These are phyloP conservation scores for Metschnikowia koreensis DNA, from an alignment of 805 yeast species.

Conservation along the genomic window DNA sequence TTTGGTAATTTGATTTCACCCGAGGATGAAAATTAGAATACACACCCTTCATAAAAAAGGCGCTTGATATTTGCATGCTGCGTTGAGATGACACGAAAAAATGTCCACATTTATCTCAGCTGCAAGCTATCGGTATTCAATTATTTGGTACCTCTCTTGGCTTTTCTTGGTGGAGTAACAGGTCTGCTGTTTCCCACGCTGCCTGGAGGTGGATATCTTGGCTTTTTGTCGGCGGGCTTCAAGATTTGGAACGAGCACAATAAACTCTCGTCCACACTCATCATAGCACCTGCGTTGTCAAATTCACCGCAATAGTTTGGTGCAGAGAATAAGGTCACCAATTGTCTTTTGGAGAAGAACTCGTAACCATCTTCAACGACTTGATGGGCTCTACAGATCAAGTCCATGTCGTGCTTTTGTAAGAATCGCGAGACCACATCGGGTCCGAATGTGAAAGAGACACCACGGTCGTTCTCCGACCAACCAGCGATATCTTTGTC, in stretches of 20 bases:
- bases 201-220: constrained; percentile 53
- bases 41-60: not conserved
- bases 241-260: constrained; percentile 94
- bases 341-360: constrained; percentile 92
- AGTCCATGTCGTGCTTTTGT: constrained; percentile 97
- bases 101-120: constrained; percentile 2
- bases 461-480: constrained; percentile 99
- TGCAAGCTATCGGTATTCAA: not conserved
- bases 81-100: not conserved
- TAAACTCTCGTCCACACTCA: constrained; percentile 96
- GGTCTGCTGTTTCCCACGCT: constrained; percentile 46
- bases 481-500: constrained; percentile 98
- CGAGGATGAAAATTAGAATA: not conserved
- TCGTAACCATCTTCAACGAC: constrained; percentile 99
- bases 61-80: not conserved
- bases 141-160: constrained; percentile 49
- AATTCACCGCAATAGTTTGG: constrained; percentile 99
- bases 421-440: constrained; percentile 95
- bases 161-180: constrained; percentile 59
- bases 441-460: constrained; percentile 99
- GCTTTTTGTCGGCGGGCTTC: constrained; percentile 97
- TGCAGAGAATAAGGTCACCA: constrained; percentile 92
- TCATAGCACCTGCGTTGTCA: constrained; percentile 99
- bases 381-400: constrained; percentile 97
- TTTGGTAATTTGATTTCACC: constrained; percentile 3